phyloP scores from a whole-genome alignment of 2,329 filamentous ascomycete species.

The Ophiocordyceps australis region DNA sequence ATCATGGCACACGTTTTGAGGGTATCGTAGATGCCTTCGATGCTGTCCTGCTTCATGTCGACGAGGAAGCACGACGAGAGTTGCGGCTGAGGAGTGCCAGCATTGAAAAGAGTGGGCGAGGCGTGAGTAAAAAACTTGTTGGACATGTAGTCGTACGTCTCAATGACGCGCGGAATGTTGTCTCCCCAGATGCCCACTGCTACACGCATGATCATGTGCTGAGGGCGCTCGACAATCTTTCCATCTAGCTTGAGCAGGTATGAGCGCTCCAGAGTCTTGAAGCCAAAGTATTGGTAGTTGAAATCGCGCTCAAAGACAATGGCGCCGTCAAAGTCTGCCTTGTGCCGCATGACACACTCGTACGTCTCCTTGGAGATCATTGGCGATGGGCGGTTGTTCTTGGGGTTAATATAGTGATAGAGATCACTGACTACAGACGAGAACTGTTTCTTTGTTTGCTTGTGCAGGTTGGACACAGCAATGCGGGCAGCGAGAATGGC shows the following conservation, averaged over 20 bases:
- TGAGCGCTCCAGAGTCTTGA: conserved; percentile 97
- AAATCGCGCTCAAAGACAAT: conserved; percentile 99
- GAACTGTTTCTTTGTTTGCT: conserved; percentile 99
- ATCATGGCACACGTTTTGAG: conserved; percentile 99
- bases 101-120: conserved; percentile 95
- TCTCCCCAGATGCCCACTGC: conserved; percentile 93
- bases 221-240: conserved; percentile 90
- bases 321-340: conserved; percentile 92
- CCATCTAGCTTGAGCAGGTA: conserved; percentile 91
- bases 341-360: conserved; percentile 86
- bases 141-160: conserved; percentile 99
- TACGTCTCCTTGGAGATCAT: conserved; percentile 93
- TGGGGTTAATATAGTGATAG: conserved; percentile 91
- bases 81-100: conserved; percentile 85
- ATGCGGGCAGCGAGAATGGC: conserved; percentile 96
- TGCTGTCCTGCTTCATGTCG: conserved; percentile 99
- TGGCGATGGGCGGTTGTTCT: conserved; percentile 64
- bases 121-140: conserved; percentile 98
- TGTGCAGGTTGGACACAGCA: conserved; percentile 97
- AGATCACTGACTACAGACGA: conserved; percentile 88
- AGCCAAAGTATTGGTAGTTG: conserved; percentile 99
- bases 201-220: conserved; percentile 99
- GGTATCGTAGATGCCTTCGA: conserved; percentile 97
- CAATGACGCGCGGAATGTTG: conserved; percentile 81
- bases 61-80: conserved; percentile 97